A percentile compares a stretch with the other conserved stretches of the same genome.
phyloP scores from a whole-genome alignment of 129 eudicot species.

The Artemisia argyi region DNA sequence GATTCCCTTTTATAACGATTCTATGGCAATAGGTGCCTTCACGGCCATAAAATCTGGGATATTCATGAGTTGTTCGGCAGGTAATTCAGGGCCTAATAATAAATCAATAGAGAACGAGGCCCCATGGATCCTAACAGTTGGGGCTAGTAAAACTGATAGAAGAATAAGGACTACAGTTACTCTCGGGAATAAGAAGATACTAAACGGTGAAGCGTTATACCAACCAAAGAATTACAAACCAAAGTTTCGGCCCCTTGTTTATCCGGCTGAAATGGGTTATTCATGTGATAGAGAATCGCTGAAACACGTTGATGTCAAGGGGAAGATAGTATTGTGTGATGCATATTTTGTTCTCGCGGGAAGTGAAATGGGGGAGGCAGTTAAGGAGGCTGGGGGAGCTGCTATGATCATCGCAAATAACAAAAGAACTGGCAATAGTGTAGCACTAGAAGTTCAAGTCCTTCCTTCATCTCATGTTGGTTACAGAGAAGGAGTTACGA shows the following conservation, averaged over 20 bases:
- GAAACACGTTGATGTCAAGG: background rate
- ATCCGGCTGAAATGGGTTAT: background rate
- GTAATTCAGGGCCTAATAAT: background rate
- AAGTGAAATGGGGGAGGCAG: background rate
- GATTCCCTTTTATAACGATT: background rate
- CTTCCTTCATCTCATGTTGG: background rate
- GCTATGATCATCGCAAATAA: background rate
- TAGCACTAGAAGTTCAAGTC: background rate
- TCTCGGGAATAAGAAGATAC: no score
- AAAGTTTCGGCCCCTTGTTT: background rate
- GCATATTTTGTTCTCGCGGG: background rate
- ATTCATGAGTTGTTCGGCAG: background rate
- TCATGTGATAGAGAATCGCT: background rate
- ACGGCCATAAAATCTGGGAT: background rate
- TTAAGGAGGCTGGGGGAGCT: background rate
- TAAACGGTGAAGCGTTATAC: no score
- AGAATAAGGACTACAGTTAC: no score
- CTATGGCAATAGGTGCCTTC: background rate
- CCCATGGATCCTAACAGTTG: background rate
- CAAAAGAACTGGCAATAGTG: background rate
- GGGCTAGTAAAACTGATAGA: background rate
- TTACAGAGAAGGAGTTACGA: background rate
- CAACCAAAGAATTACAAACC: background rate
- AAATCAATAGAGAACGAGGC: background rate
- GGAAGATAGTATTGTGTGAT: background rate